Evolutionary conservation across 768 basidiomycete species (phyloP).

Genomic region (Tricholoma furcatifolium): DNA sequence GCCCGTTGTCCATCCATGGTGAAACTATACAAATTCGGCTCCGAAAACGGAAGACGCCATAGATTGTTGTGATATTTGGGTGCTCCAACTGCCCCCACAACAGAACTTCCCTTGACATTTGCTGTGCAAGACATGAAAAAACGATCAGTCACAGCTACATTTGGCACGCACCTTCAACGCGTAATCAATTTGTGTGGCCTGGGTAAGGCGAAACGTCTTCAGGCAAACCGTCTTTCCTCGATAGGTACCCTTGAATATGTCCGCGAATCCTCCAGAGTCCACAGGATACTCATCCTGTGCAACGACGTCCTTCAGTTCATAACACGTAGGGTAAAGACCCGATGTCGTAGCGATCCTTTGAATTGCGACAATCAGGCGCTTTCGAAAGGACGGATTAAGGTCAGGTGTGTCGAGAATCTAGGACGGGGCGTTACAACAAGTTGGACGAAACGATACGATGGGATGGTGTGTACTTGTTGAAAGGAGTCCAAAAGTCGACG

Average conservation of each 20-base stretch:
- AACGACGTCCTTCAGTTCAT: background rate
- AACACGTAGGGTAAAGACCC: background rate
- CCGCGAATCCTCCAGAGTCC: background rate
- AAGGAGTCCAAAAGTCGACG: background rate
- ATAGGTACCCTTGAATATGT: background rate
- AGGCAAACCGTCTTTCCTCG: background rate
- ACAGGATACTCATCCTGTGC: background rate
- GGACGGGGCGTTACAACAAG: too few species aligned
- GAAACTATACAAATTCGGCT: constrained; percentile 30
- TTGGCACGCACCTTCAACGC: background rate
- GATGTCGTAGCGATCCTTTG: background rate
- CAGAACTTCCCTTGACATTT: constrained; percentile 9
- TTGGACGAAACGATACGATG: too few species aligned
- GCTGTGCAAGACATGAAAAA: background rate
- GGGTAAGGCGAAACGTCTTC: background rate
- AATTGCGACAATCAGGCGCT: background rate
- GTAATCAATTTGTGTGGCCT: background rate
- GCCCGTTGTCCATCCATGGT: constrained; percentile 19
- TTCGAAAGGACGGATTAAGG: background rate
- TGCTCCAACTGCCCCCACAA: constrained; percentile 28
- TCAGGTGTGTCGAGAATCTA: constrained; percentile 3
- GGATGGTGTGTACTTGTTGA: background rate
- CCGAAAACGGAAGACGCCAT: constrained; percentile 21
- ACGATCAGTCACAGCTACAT: background rate
- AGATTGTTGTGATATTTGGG: constrained; percentile 27